phyloP scores from a whole-genome alignment of 352 stramenopile species.

The Phytopythium chamaehyphon region DNA sequence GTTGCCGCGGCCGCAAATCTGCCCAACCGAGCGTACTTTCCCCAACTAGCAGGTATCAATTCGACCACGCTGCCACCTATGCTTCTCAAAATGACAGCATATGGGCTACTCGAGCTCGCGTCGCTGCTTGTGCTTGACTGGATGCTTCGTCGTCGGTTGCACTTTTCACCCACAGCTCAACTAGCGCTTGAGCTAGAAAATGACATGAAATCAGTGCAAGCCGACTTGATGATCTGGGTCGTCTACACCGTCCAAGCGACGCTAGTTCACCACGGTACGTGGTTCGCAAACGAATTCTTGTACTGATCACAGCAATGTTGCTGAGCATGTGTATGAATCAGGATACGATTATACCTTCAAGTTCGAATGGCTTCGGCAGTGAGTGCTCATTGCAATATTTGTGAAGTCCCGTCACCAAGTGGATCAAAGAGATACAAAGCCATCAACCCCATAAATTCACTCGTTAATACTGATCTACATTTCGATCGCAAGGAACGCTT shows the following conservation, averaged over 20 bases:
- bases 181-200: constrained; percentile 25
- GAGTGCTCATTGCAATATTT: too few species aligned
- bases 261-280: constrained; percentile 12
- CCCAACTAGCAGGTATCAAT: constrained; percentile 14
- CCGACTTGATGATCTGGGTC: constrained; percentile 18
- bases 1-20: constrained; percentile 7
- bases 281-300: neutral
- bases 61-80: constrained; percentile 4
- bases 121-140: constrained; percentile 17
- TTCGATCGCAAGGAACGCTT: too few species aligned
- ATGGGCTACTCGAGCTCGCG: constrained; percentile 9
- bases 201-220: constrained; percentile 12
- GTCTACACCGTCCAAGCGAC: constrained; percentile 18
- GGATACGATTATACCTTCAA: neutral
- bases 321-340: neutral
- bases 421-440: too few species aligned
- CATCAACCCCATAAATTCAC: too few species aligned
- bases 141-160: constrained; percentile 11
- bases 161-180: constrained; percentile 14
- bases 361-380: neutral
- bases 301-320: too few species aligned
- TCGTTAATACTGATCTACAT: too few species aligned
- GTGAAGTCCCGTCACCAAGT: too few species aligned
- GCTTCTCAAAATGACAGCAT: constrained; percentile 9
- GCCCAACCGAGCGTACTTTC: constrained; percentile 25